These are phyloP conservation scores for Malus fusca DNA, from an alignment of 306 rosid species.

Conservation along the genomic window DNA sequence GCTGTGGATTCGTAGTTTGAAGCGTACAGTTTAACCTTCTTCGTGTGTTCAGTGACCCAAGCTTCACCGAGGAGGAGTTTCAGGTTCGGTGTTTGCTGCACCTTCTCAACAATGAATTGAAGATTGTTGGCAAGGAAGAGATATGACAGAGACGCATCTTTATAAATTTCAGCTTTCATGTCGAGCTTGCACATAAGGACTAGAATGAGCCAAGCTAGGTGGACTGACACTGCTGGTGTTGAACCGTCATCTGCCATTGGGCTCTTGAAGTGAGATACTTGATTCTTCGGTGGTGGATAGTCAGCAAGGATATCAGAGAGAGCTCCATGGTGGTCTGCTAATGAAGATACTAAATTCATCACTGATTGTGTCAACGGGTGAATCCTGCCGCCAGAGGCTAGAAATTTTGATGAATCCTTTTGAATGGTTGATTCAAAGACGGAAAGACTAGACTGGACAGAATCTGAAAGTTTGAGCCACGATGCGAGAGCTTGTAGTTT, in stretches of 20 bases:
- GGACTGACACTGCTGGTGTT: constrained; percentile 19
- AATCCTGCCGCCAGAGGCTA: constrained; percentile 29
- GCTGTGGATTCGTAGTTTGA: constrained; percentile 35
- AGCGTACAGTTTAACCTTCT: constrained; percentile 29
- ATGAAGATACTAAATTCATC: constrained; percentile 29
- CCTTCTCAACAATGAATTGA: constrained; percentile 39
- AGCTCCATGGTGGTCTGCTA: constrained; percentile 23
- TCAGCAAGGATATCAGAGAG: constrained; percentile 31
- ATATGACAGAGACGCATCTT: constrained; percentile 38
- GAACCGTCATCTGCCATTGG: constrained; percentile 9
- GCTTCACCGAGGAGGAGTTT: constrained; percentile 28
- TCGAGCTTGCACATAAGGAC: constrained; percentile 52
- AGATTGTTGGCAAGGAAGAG: constrained; percentile 48
- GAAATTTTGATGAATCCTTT: constrained; percentile 29
- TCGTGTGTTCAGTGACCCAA: constrained; percentile 33
- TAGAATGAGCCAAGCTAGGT: constrained; percentile 42
- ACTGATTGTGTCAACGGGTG: constrained; percentile 39
- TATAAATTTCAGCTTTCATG: constrained; percentile 35
- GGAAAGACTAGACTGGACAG: constrained; percentile 23
- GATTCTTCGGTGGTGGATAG: constrained; percentile 20
- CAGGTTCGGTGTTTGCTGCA: constrained; percentile 15
- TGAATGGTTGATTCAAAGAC: constrained; percentile 31
- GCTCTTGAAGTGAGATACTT: constrained; percentile 19
- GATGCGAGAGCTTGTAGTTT: constrained; percentile 33
- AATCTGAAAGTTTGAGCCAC: constrained; percentile 24